Evolutionary conservation across 2,329 filamentous ascomycete genomes (phyloP), one percentile per base, ranked within the genome.

Genomic region (Fusarium odoratissimum): DNA sequence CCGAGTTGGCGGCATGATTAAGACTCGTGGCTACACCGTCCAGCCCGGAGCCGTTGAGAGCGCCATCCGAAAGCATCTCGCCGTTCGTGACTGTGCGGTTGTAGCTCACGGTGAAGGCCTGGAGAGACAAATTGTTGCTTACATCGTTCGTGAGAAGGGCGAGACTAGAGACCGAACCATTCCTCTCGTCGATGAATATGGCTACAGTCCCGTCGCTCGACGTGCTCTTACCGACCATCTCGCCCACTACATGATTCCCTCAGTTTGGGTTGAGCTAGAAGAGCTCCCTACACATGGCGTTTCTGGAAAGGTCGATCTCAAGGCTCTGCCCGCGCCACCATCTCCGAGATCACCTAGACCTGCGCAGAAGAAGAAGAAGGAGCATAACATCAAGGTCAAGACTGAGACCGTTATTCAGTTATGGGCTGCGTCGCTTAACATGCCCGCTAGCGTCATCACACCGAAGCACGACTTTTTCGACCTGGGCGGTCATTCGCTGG

Each of bases 241-340:
- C 35, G 93, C 93, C 3, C 92, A 93, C 69, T 95, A 95, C 81
- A 95, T 95, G 93, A 91, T 95, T 60, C 93, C 93, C 0, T 87
- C 91, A 2, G 81, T 95, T 6, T 95, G 93, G 93, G 90, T 95
- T 41, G 89, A 92, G 76, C 82, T 95, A 37, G 88, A 91, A 6
- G 87, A 88, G 67, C 82, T 95, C 9, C 93, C 93, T 1, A 95
- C 92, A 0, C 91, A 94, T 74, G 90, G 89, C 55, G 93, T 95
- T 3, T 95, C 93, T 19, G 93, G 93, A 25, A 95, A 95, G 82
- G 90, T 91, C 25, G 91, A 95, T 75, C 84, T 93, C 62, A 93
- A 93, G 79, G 85, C 87, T 17, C 85, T 95, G 19, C 93, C 93
- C 33, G 83, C 89, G 1, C 92, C 92, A 1, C 88, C 86, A 3